A percentile compares a stretch with the other conserved stretches of the same genome.
Conservation (phyloP, 2,329 filamentous ascomycete species). For the Elsinoe necatrix region DNA sequence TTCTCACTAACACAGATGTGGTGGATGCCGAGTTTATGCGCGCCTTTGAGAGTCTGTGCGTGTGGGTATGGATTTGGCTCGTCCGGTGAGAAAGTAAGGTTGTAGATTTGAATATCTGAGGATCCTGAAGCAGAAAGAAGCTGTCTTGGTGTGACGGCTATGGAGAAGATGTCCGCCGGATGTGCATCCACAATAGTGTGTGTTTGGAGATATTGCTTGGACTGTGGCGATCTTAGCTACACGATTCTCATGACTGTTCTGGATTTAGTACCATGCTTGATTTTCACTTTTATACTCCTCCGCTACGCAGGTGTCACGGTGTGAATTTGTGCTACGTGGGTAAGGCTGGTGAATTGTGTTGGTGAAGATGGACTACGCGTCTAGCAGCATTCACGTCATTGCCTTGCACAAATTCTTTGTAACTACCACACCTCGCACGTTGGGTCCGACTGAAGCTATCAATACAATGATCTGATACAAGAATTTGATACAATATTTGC, state of each 20-base stretch:
- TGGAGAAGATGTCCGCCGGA: slow-evolving; percentile 30
- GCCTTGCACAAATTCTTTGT: background rate
- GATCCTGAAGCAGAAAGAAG: slow-evolving; percentile 80
- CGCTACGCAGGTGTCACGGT: background rate
- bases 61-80: slow-evolving; percentile 54
- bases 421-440: too few relatives aligned
- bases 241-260: background rate
- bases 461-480: too few relatives aligned
- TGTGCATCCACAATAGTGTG: slow-evolving; percentile 70
- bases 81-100: slow-evolving; percentile 44
- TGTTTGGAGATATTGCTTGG: slow-evolving; percentile 94
- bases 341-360: background rate
- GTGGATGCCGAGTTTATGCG: slow-evolving; percentile 84
- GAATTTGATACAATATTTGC: too few relatives aligned
- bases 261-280: background rate
- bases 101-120: slow-evolving; percentile 72
- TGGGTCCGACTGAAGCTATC: too few relatives aligned
- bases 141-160: slow-evolving; percentile 31
- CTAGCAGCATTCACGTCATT: background rate
- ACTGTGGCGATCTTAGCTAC: slow-evolving; percentile 46
- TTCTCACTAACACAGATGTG: slow-evolving; percentile 66
- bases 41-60: slow-evolving; percentile 67
- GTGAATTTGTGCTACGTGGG: background rate
- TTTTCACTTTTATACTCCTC: background rate
- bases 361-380: background rate